These are phyloP conservation scores for Gypsophila paniculata DNA, from an alignment of 179 eudicot genomes.

Conservation along the genomic window DNA sequence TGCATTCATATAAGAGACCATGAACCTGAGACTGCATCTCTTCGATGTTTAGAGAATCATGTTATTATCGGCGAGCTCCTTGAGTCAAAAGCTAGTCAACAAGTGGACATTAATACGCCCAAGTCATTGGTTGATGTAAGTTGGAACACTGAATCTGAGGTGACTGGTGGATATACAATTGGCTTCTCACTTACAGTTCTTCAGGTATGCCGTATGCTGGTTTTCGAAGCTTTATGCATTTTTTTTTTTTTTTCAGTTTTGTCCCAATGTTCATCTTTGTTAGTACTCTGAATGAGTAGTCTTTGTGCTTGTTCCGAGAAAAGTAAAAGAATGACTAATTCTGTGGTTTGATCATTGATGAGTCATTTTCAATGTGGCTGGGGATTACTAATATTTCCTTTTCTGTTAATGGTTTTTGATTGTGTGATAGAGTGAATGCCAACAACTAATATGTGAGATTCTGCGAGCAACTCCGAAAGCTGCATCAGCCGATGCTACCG, in stretches of 20 bases:
- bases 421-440: conserved; percentile 83
- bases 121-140: conserved; percentile 64
- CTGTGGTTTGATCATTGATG: no score
- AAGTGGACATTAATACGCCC: conserved; percentile 67
- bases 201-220: conserved; percentile 48
- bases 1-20: conserved; percentile 7
- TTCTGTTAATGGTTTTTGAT: not conserved
- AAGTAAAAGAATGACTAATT: no score
- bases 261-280: not conserved
- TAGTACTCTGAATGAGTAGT: not conserved
- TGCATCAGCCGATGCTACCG: conserved; percentile 93
- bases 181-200: conserved; percentile 86
- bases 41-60: conserved; percentile 69
- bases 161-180: conserved; percentile 88
- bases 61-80: conserved; percentile 92
- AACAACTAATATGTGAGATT: conserved; percentile 95
- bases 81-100: conserved; percentile 75
- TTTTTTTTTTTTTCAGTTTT: not conserved
- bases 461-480: conserved; percentile 99
- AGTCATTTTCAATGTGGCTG: no score
- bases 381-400: not conserved
- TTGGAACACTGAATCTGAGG: conserved; percentile 80
- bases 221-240: not conserved
- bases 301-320: not conserved
- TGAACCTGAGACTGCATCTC: conserved; percentile 13